phyloP scores from a whole-genome alignment of 495 filamentous ascomycete species.

The Aspergillus hancockii region DNA sequence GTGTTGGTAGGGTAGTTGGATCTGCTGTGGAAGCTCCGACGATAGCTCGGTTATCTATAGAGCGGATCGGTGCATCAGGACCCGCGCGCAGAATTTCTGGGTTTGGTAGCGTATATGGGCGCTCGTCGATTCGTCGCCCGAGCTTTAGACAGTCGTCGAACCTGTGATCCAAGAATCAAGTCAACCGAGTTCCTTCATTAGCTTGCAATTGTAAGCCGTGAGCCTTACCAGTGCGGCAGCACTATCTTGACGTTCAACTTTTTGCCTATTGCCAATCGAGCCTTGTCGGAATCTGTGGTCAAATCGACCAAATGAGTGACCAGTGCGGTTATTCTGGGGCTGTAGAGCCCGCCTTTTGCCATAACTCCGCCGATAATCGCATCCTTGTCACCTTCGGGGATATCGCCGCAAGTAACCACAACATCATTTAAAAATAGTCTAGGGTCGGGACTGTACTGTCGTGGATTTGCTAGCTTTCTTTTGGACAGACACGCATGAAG shows the following conservation, averaged over 20 bases:
- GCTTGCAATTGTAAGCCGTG: background rate
- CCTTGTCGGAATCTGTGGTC: constrained; percentile 72
- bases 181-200: background rate
- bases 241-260: constrained; percentile 75
- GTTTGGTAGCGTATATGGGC: constrained; percentile 83
- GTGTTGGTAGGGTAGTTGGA: constrained; percentile 54
- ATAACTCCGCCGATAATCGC: constrained; percentile 87
- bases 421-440: constrained; percentile 85
- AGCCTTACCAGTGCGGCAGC: constrained; percentile 85
- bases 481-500: constrained; percentile 66
- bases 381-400: constrained; percentile 88
- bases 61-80: constrained; percentile 54
- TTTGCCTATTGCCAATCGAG: constrained; percentile 60
- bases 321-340: constrained; percentile 62
- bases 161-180: constrained; percentile 46
- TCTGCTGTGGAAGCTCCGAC: constrained; percentile 71
- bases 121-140: constrained; percentile 81
- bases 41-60: constrained; percentile 60
- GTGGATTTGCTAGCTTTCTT: constrained; percentile 68
- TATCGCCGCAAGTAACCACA: constrained; percentile 71
- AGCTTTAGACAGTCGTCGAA: constrained; percentile 96
- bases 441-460: constrained; percentile 88
- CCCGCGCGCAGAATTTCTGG: constrained; percentile 69
- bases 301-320: constrained; percentile 91
- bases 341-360: constrained; percentile 84